These are phyloP conservation scores for Aspergillus brunneoviolaceus DNA, from an alignment of 2,329 filamentous ascomycete species.

Conservation along the genomic window DNA sequence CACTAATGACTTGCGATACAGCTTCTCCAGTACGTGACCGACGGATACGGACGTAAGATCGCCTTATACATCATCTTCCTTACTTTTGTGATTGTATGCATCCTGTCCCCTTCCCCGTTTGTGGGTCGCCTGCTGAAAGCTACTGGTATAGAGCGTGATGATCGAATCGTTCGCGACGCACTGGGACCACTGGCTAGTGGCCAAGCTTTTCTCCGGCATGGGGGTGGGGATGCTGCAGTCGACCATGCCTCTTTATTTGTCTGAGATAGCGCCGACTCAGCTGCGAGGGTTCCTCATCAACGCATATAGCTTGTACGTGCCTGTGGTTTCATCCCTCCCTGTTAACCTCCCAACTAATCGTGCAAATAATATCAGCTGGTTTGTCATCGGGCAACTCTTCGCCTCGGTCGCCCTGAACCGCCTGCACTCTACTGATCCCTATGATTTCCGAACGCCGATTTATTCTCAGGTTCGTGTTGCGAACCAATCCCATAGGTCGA, in stretches of 20 bases:
- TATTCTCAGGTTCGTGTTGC: conserved; percentile 40
- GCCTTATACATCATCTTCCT: conserved; percentile 39
- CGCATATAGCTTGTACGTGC: conserved; percentile 39
- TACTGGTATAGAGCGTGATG: conserved; percentile 31
- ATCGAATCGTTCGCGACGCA: conserved; percentile 38
- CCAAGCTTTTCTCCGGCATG: conserved; percentile 38
- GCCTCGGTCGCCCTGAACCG: conserved; percentile 44
- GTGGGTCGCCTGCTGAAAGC: no score
- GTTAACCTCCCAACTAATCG: no score
- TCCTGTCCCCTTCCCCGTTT: not conserved
- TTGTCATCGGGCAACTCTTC: conserved; percentile 45
- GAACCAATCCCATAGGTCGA: no score
- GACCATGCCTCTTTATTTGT: conserved; percentile 44
- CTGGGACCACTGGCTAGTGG: conserved; percentile 45
- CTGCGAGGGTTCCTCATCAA: conserved; percentile 44
- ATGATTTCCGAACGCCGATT: conserved; percentile 42
- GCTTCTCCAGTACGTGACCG: conserved; percentile 39
- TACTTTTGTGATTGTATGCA: conserved; percentile 28
- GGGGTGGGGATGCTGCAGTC: conserved; percentile 47
- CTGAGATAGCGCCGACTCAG: conserved; percentile 44
- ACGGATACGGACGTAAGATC: conserved; percentile 37
- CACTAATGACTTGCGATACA: not conserved
- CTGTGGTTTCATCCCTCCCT: no score
- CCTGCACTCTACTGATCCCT: conserved; percentile 31
- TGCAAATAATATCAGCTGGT: conserved; percentile 34